Base-by-base conservation (phyloP, 2,329 filamentous ascomycete genomes). In the Diaporthe sp. region DNA sequence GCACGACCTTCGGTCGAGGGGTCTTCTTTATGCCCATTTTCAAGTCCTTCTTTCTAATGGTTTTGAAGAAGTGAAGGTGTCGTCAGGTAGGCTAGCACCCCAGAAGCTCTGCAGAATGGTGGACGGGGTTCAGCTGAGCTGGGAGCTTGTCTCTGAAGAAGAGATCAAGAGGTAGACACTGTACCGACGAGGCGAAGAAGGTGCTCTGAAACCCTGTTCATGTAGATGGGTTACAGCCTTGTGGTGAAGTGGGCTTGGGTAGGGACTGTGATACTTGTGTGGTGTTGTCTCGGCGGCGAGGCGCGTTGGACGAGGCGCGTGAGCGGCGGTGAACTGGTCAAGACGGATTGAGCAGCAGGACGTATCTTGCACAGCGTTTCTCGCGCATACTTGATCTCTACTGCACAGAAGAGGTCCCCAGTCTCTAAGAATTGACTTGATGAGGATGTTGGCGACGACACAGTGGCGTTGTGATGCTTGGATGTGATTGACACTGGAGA, bases 311-410 rank as follows among this genome's bases (percentile, higher is more conserved):
- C 10, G 9, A 31, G 12, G 2, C 31, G n/a, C 5, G 7, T 20
- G 47, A 20, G 34, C 31, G 31, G 31, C n/a, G 31, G 13, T 13
- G 34, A 39, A 4, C 22, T 25, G 31, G 3, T 55, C 7, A 15
- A 7, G 47, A n/a, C 9, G 39, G 44, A 28, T 20, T 42, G 6
- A 25, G n/a, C 22, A 22, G 25, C 4, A 10, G 13, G 39, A 31
- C 8, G 1, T 9, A 12, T 31, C 20, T 8, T 4, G 8, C 15
- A 8, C 15, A 47, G 17, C 3, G 13, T 9, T 9, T 10, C 39
- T 44, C n/a, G 2, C 7, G 15, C 9, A 8, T 20, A 47, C 0
- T 12, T 22, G 6, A 44, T 13, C 17, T 5, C 0, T 1, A 6
- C 9, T 63, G 39, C 3, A 25, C 0, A 31, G 9, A 5, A 2